Base-by-base conservation (phyloP, 495 filamentous ascomycete genomes). In the Penicillium paxilli region DNA sequence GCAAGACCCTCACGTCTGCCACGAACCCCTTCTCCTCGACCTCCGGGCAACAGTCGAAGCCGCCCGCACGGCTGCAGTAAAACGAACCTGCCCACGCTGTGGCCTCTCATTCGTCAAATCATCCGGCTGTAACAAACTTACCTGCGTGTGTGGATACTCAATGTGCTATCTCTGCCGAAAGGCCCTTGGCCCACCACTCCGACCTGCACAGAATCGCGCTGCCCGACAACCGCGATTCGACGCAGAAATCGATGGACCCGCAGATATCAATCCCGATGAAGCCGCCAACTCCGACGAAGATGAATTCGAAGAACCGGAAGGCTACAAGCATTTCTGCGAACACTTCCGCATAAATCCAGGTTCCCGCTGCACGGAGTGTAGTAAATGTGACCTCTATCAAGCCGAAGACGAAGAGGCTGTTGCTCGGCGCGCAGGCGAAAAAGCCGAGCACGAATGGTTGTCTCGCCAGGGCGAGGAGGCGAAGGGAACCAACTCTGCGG, bases 71-170 rank as follows among this genome's bases (percentile, higher is more conserved):
- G 85, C 91, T 47, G 94, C 94, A 12, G 84, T 98, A 57, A 98
- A 98, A 71, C 90, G 94, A 35, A 96, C 92, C 16, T 98, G 94
- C 68, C 94, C 94, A 9, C 80, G 83, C 48, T 98, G 94, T 74
- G 83, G 88, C 52, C 85, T 91, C 21, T 89, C 87, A 14, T 97
- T 98, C 63, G 87, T 98, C 68, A 97, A 97, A 64, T 84, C 81
- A 2, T 85, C 87, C 26, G 94, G 94, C 54, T 98, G 94, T 78
- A 98, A 98, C 73, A 97, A 96, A 68, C 72, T 98, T 14, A 92
- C 89, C n/a, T 98, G 94, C 66, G 81, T 90, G n/a, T 98, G 94
- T 67, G 92, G 94, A 1, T 98, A 97, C 70, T 86, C 87, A 54
- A 98, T 98, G 94, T 98, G 94, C 73, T 97, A 96, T 55, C 81